A percentile compares a stretch with the other conserved stretches of the same genome.
Evolutionary conservation across 495 filamentous ascomycete species (phyloP).

Genomic region (Aspergillus taichungensis): DNA sequence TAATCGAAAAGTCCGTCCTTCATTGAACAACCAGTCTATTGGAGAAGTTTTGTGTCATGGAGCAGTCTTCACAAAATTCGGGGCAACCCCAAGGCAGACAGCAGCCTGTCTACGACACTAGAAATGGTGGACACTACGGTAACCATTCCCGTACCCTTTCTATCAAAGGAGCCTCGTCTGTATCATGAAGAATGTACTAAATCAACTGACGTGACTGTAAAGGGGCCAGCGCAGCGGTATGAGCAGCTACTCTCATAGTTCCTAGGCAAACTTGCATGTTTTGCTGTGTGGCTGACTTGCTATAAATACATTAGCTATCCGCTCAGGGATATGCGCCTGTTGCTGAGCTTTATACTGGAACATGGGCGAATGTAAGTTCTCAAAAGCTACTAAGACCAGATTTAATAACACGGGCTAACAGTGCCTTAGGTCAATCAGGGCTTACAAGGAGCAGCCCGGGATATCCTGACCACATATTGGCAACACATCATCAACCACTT

Average conservation of each 20-base stretch:
- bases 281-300: slow-evolving; percentile 8
- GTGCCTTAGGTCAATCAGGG: slow-evolving; percentile 79
- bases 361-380: slow-evolving; percentile 81
- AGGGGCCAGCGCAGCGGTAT: slow-evolving; percentile 79
- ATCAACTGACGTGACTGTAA: not conserved
- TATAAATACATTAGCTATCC: slow-evolving; percentile 42
- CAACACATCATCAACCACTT: slow-evolving; percentile 93
- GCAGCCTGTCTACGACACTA: slow-evolving; percentile 66
- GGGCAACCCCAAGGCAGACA: slow-evolving; percentile 50
- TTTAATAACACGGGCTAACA: slow-evolving; percentile 7
- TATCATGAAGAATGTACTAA: no score
- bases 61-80: slow-evolving; percentile 43
- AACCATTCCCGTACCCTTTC: slow-evolving; percentile 4
- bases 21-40: no score
- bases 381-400: not conserved
- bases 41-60: slow-evolving; percentile 34
- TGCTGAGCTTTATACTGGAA: slow-evolving; percentile 80
- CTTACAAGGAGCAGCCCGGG: slow-evolving; percentile 83
- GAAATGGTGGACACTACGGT: slow-evolving; percentile 87
- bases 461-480: slow-evolving; percentile 97
- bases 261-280: not conserved
- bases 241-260: slow-evolving; percentile 17
- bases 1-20: no score
- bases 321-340: slow-evolving; percentile 73
- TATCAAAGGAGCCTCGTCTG: not conserved